Percentiles rank a stretch among this genome's conserved stretches.
Conservation (phyloP, 257 asterid species). For the Przewalskia tangutica region DNA sequence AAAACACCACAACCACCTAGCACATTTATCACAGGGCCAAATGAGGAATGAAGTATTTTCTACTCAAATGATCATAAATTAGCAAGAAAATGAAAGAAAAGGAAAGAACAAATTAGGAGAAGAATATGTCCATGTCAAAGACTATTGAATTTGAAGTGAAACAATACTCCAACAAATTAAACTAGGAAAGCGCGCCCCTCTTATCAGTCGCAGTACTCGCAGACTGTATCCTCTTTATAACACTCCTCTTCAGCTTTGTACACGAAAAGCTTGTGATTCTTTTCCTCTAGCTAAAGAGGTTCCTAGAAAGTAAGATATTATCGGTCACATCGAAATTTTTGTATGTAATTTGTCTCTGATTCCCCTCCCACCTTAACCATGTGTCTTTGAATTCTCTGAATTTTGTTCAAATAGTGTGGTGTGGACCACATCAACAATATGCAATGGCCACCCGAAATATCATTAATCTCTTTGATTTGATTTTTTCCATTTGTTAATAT, state of each 20-base stretch:
- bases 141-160: background rate
- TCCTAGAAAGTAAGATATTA: background rate
- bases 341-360: background rate
- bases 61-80: background rate
- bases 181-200: background rate
- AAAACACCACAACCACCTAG: background rate
- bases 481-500: background rate
- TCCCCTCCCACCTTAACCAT: background rate
- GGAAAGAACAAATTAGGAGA: background rate
- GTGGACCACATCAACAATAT: slow-evolving; percentile 25
- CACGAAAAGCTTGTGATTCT: slow-evolving; percentile 8
- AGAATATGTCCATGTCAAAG: background rate
- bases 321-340: slow-evolving; percentile 26
- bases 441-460: background rate
- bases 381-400: slow-evolving; percentile 14
- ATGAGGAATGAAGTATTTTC: background rate
- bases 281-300: background rate
- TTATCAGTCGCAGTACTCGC: background rate
- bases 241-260: background rate
- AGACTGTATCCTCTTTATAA: background rate
- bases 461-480: background rate
- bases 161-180: background rate
- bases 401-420: slow-evolving; percentile 40
- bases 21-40: background rate
- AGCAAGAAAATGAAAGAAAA: background rate